Evolutionary conservation across 192 early-diverging fungal genomes (phyloP), one percentile per base, ranked within the genome.

Genomic region (Pecoramyces ruminantium): DNA sequence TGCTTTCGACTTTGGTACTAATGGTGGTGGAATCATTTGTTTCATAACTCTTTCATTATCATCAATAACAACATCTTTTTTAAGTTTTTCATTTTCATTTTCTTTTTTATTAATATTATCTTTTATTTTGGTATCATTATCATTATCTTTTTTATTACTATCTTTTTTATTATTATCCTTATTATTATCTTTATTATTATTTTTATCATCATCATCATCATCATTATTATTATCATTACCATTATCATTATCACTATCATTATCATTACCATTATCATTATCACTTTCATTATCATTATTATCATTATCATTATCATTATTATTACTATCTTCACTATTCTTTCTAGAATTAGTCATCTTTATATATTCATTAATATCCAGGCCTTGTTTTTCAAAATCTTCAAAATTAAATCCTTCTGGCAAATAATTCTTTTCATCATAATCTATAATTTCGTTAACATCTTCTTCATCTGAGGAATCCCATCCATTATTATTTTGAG

Each of bases 1-100:
- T 9, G n/a, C 9, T 0, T 67, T 67, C 11, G 51, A 11, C n/a
- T 67, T 67, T 67, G 81, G 28, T 1, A 87, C n/a, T 40, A 82
- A 82, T 28, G 87, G 81, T 30, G 82, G 78, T 25, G 78, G 34
- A 79, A 58, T 79, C 29, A 84, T 83, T 82, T 90, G 89, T 81
- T 86, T 79, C 86, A 90, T 84, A 51, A 87, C 82, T 67, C 89
- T 79, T 34, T 84, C 83, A 42, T 82, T 87, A 38, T 90, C 89
- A 82, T 90, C 89, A n/a, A 88, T 83, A 29, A 82, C 21, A 21
- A 25, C 11, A 67, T 67, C 25, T 67, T 67, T 67, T n/a, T 67
- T 67, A 17, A 15, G 1, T 40, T 40, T 15, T 14, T 51, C 6
- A 17, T 1, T 2, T 51, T 51, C 6, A 3, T 21, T 16, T 0